Base-by-base conservation (phyloP, 805 yeast species). In the Saturnispora dispora region DNA sequence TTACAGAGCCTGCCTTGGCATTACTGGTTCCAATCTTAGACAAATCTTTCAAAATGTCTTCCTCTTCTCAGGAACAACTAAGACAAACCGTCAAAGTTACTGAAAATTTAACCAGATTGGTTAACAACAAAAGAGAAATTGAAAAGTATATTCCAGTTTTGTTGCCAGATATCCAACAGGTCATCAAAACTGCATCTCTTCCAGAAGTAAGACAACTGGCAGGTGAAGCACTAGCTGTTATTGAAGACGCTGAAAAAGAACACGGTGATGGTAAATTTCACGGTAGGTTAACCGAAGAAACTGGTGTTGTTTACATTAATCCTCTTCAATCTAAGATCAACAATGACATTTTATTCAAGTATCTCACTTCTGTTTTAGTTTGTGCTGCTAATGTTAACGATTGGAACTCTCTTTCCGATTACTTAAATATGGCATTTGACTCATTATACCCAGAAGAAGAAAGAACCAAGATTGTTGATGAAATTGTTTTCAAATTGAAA, bases 181-280 rank as follows among this genome's bases (percentile, higher is more conserved):
- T 93, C 41, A 82, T 85, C 47, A 79, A 86, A 52, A 86, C 90
- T 49, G 98, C 98, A 41, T 84, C 97, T 9, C 75, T 88, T 65
- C 98, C 98, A 41, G 99, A 91, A 69, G 98, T 93, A 48, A 84
- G 99, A 77, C 93, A 84, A 60, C 74, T 93, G 61, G 98, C 97
- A 37, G 75, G 75, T 39, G 91, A 89, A 69, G 98, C 99, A 1
- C 73, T 86, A 53, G 64, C 71, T 8, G 98, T 91, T 41, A 74
- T 93, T 64, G 77, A 80, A 62, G 91, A 83, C 54, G 97, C 96
- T 57, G 85, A 85, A 56, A 75, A 70, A 54, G 83, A 79, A 60
- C 75, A 80, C 51, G 73, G 77, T 40, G 86, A 81, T 60, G 88
- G 88, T 52, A 78, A 78, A 60, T 84, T 83, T 71, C 86, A 82